phyloP scores from a whole-genome alignment of 2,329 filamentous ascomycete genomes.

The Trichoderma sp. region DNA sequence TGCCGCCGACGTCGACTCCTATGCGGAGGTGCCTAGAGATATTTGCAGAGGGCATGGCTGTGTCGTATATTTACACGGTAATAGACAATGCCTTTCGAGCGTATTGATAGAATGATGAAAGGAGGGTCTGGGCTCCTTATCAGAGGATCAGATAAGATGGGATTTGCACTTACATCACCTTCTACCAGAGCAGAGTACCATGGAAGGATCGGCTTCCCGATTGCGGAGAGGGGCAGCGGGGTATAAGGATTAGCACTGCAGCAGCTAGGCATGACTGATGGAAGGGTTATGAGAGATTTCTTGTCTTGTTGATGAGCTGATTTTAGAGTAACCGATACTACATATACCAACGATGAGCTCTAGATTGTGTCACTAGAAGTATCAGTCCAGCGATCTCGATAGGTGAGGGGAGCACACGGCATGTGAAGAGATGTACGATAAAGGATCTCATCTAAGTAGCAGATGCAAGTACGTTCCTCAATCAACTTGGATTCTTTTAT shows the following conservation, averaged over 20 bases:
- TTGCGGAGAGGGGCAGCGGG: not conserved
- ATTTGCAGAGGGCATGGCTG: constrained; percentile 17
- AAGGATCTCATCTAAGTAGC: not conserved
- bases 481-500: not conserved
- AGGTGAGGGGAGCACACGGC: not conserved
- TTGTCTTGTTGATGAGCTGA: not conserved
- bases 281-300: not conserved
- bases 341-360: not conserved
- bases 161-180: not conserved
- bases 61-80: not conserved
- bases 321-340: not conserved
- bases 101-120: not conserved
- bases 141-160: constrained; percentile 18
- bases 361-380: not conserved
- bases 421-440: not conserved
- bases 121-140: not conserved
- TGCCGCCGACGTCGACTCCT: constrained; percentile 49
- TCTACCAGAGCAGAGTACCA: not conserved
- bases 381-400: not conserved
- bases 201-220: not conserved
- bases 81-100: not conserved
- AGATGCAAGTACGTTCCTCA: not conserved
- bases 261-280: not conserved
- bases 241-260: not conserved
- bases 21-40: constrained; percentile 36